Evolutionary conservation across 345 rosid species (phyloP).

Genomic region (Ceriops decandra): DNA sequence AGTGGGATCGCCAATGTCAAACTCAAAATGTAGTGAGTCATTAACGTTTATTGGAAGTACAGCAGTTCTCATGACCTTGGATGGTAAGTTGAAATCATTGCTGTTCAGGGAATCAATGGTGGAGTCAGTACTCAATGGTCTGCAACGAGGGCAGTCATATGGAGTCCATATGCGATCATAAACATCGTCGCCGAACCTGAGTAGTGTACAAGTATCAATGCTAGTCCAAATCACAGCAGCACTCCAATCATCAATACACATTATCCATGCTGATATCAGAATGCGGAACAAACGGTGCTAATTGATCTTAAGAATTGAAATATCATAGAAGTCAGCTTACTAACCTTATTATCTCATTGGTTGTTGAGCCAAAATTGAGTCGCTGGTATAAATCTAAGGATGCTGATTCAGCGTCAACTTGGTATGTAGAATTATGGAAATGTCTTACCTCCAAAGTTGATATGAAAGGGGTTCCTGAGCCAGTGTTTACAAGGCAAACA

Average conservation of each 20-base stretch:
- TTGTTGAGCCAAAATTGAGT: constrained; percentile 30
- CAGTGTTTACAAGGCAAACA: constrained; percentile 31
- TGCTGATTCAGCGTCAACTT: background rate
- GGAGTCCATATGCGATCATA: constrained; percentile 36
- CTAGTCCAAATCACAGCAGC: background rate
- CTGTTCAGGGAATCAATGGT: constrained; percentile 10
- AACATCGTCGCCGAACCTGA: constrained; percentile 23
- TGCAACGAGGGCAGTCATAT: constrained; percentile 13
- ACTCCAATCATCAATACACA: too few relatives aligned
- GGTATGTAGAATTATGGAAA: constrained; percentile 21
- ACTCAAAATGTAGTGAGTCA: constrained; percentile 9
- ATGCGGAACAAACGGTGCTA: too few relatives aligned
- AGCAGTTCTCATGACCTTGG: constrained; percentile 33
- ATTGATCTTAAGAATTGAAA: too few relatives aligned
- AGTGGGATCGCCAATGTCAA: constrained; percentile 18
- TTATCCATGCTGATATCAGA: too few relatives aligned
- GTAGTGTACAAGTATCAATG: background rate
- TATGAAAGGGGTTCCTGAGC: constrained; percentile 32
- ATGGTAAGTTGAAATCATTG: constrained; percentile 21
- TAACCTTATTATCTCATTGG: constrained; percentile 25
- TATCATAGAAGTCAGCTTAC: background rate
- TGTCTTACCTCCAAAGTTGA: constrained; percentile 33
- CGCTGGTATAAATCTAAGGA: constrained; percentile 1
- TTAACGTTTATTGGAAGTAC: constrained; percentile 5
- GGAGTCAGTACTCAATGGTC: background rate